phyloP scores from a whole-genome alignment of 2,329 filamentous ascomycete genomes.

The Stemphylium lycopersici region DNA sequence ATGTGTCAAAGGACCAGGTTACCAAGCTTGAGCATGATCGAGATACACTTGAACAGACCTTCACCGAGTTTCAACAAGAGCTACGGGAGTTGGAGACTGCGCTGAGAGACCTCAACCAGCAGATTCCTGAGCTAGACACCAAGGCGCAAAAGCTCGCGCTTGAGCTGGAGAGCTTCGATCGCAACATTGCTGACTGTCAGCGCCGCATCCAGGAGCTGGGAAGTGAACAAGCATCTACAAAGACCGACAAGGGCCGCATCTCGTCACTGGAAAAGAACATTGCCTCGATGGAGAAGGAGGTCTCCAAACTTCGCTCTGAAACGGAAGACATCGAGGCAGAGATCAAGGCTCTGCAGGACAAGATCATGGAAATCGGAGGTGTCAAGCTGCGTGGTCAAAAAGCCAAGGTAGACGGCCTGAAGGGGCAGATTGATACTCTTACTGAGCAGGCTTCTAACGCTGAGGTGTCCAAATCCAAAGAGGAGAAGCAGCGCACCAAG shows the following conservation, averaged over 20 bases:
- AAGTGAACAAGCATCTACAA: conserved; percentile 79
- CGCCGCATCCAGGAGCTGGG: conserved; percentile 84
- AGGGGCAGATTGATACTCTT: conserved; percentile 81
- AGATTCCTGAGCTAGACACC: conserved; percentile 85
- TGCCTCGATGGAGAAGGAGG: conserved; percentile 73
- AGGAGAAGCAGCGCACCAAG: conserved; percentile 89
- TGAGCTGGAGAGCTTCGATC: conserved; percentile 84
- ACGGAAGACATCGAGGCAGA: conserved; percentile 91
- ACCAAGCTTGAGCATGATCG: conserved; percentile 84
- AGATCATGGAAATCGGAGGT: conserved; percentile 98
- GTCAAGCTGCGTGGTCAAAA: conserved; percentile 90
- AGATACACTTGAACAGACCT: conserved; percentile 81
- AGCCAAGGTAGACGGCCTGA: conserved; percentile 82
- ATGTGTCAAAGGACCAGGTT: conserved; percentile 87
- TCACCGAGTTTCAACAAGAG: conserved; percentile 82
- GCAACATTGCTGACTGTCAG: conserved; percentile 82
- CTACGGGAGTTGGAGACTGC: conserved; percentile 78
- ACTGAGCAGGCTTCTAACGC: conserved; percentile 83
- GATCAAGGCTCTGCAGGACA: conserved; percentile 90
- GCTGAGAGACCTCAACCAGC: conserved; percentile 73
- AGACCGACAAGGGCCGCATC: conserved; percentile 77
- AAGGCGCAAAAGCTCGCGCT: conserved; percentile 89
- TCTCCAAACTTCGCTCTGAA: conserved; percentile 79
- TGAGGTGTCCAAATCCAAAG: conserved; percentile 88
- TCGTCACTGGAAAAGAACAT: conserved; percentile 79